Evolutionary conservation across 108 stramenopile genomes (phyloP), one percentile per base, ranked within the genome.

Genomic region (Pseudonitzschia delicatissima): DNA sequence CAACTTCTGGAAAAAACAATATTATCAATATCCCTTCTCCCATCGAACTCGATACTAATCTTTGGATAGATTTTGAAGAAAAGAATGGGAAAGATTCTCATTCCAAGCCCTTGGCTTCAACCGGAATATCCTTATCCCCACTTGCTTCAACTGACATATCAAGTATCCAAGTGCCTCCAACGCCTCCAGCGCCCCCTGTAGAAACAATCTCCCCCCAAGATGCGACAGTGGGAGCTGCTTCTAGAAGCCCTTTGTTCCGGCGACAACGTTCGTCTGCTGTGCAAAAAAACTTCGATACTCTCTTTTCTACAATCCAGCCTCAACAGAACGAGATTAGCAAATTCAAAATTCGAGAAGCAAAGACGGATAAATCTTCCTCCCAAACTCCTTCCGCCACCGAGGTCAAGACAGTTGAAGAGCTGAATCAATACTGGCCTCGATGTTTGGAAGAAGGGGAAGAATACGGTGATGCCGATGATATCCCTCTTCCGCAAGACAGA

Each of bases 381-480:
- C n/a, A 28, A 12, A 55, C 31, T n/a, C n/a, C n/a, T n/a, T n/a
- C n/a, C n/a, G n/a, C n/a, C n/a, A 51, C 27, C 12, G 25, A 32
- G 17, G 0, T 33, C 17, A 29, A 55, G 57, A 64, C 62, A 18
- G 53, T 72, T 0, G 53, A 26, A 17, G 73, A 74, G 18, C 39
- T 74, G 11, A 66, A 74, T n/a, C 0, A 29, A 2, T 74, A 67
- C 31, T 74, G 66, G 35, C 33, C 31, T 20, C 60, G 31, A 15
- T n/a, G 32, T 28, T 11, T 27, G 7, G n/a, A 81, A 71, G 6
- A 25, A 69, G 28, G 12, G 61, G 6, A 82, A 81, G 11, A 32
- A n/a, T n/a, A 84, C 29, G 67, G 80, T 45, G 66, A 80, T 48
- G 84, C 83, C 68, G 69, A 40, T 45, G 76, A 36, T 82, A 23